Percentiles rank a stretch among this genome's conserved stretches.
Conservation (phyloP, 495 filamentous ascomycete genomes). For the Penicillium waksmanii region DNA sequence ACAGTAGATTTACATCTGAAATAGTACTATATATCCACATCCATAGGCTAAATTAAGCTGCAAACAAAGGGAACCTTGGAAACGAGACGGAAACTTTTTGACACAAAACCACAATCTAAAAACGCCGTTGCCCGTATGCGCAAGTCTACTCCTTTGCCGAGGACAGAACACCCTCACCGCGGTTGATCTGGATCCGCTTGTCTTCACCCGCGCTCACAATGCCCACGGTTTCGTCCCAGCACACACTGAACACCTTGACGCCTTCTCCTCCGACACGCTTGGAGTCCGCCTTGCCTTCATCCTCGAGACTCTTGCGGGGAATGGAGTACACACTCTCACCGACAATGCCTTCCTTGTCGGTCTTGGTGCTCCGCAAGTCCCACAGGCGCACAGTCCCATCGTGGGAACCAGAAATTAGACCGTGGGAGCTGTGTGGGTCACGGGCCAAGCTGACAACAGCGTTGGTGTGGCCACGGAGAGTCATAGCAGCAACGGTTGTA, state of each 20-base stretch:
- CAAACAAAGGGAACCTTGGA: conserved; percentile 5
- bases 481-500: conserved; percentile 76
- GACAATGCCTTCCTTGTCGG: conserved; percentile 67
- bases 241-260: conserved; percentile 87
- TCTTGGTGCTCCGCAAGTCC: conserved; percentile 80
- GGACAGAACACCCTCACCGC: conserved; percentile 56
- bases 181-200: conserved; percentile 88
- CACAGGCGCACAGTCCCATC: conserved; percentile 91
- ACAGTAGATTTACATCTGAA: conserved; percentile 7
- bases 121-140: conserved; percentile 43
- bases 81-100: conserved; percentile 39
- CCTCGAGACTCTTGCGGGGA: conserved; percentile 66
- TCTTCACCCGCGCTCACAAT: conserved; percentile 94
- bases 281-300: conserved; percentile 52
- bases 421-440: conserved; percentile 74
- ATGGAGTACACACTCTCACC: conserved; percentile 83
- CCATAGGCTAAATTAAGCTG: conserved; percentile 10
- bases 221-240: conserved; percentile 81
- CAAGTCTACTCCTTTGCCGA: conserved; percentile 35
- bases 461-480: conserved; percentile 87
- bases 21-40: conserved; percentile 11
- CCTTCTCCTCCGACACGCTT: conserved; percentile 70
- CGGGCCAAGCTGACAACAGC: conserved; percentile 71
- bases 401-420: conserved; percentile 79
- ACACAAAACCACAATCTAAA: conserved; percentile 29